Evolutionary conservation across 1,284 basidiomycete genomes (phyloP).

Genomic region (Chalciporus piperatoides): DNA sequence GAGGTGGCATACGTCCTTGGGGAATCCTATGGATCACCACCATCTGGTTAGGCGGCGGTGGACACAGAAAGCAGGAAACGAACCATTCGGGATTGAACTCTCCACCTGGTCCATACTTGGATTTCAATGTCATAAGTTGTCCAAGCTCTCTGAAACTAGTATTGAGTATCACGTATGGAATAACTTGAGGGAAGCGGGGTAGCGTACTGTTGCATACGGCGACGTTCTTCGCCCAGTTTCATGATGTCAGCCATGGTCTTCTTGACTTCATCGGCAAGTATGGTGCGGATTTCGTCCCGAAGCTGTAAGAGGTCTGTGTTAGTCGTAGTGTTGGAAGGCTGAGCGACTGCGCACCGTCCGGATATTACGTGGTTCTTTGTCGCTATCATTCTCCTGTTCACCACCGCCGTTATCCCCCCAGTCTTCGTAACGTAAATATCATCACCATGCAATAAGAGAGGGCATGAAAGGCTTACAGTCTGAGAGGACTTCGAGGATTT

Average conservation of each 20-base stretch:
- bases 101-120: slow-evolving; percentile 71
- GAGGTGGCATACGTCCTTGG: too few relatives aligned
- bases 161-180: background rate
- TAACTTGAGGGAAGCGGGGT: background rate
- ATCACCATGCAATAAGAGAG: background rate
- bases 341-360: background rate
- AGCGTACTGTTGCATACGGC: background rate
- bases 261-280: background rate
- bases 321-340: background rate
- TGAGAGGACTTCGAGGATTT: background rate
- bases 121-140: slow-evolving; percentile 59
- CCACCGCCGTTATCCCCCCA: background rate
- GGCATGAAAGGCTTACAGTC: background rate
- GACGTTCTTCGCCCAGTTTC: background rate
- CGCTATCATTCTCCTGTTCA: background rate
- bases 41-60: too few relatives aligned
- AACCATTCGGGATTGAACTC: slow-evolving; percentile 73
- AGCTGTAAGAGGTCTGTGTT: background rate
- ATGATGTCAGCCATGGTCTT: background rate
- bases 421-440: background rate
- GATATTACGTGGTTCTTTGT: background rate
- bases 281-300: background rate
- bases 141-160: slow-evolving; percentile 56
- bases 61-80: slow-evolving; percentile 11
- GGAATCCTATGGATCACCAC: too few relatives aligned